Base-by-base conservation (phyloP, 1,139 yeast species). In the Lodderomyces parapsilosis region DNA sequence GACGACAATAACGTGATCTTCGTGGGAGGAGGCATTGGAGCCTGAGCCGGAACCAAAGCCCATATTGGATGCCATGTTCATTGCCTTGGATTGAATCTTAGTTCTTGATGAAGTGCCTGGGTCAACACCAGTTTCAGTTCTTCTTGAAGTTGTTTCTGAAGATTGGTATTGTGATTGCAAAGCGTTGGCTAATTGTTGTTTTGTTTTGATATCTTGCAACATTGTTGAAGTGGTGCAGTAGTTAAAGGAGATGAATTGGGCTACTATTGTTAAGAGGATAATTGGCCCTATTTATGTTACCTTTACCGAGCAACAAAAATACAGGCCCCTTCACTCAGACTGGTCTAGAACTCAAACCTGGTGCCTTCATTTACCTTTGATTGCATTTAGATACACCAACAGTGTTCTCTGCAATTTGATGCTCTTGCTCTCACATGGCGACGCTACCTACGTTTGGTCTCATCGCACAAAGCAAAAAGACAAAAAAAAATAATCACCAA, bases 171-270 rank as follows among this genome's bases (percentile, higher is more conserved):
- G 33, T 2, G 33, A 30, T 41, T 43, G 46, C 25, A 49, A 43
- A 38, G 45, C 49, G 10, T 46, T 37, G 14, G 48, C 39, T 19
- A 49, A 47, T 42, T 49, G 50, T 38, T 48, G 48, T 40, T 45
- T 46, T 15, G 46, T 33, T 18, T 43, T 34, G 31, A 49, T 42
- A 27, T 49, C 41, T 39, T 46, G 43, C 34, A 49, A 44, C 51
- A 48, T 49, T 14, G 6, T 39, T 28, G 6, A 11, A 6, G 9
- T 19, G 9, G 10, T 8, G 11, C 5, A 14, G 15, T 28, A 28
- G 15, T 15, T 14, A 4, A 6, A n/a, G 19, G 33, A 4, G 31
- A n/a, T 24, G 13, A 11, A 24, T 11, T 24, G 28, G 31, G 9
- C n/a, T n/a, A n/a, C n/a, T n/a, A n/a, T n/a, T n/a, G n/a, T n/a